Base-by-base conservation (phyloP, 2,329 filamentous ascomycete genomes). In the Rosellinia necatrix region DNA sequence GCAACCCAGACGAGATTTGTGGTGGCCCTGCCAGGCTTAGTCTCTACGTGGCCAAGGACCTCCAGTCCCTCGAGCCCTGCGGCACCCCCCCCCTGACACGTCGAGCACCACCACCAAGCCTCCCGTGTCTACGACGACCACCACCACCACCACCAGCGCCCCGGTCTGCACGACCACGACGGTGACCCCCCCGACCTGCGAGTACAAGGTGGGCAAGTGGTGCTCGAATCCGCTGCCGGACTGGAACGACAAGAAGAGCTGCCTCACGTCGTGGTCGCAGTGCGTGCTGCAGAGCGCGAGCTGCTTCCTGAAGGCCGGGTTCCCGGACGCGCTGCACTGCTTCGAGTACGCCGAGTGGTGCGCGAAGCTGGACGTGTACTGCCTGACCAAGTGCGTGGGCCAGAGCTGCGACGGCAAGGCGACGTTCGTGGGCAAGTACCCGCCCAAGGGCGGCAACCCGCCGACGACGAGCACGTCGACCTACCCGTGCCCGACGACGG, bases 191-290 rank as follows among this genome's bases (percentile, higher is more conserved):
- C 69, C 78, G 43, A 73, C 70, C 25, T 84, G 81, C 69, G 81
- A 84, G 66, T 84, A 81, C 70, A 72, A 77, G 61, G 78, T 78
- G 60, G 82, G 81, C 43, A 76, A 74, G 58, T 84, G 81, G 59
- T 66, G 64, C 51, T 66, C 63, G 12, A 54, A 73, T 41, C 74
- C 79, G 12, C 67, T 84, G 10, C 81, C 80, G 21, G 70, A 76
- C 61, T 84, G 76, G 71, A 66, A 68, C 35, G 73, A 81, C 64
- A 60, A 71, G 53, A 58, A 65, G 37, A 68, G 70, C 41, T 84
- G 81, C 68, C 64, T 70, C 46, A 62, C 60, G 8, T 75, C 77
- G 19, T 74, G 72, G 60, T 74, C 76, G 53, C 75, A 72, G 51
- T 81, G 79, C 65, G 66, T 68, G 22, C 67, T 81, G 52, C 79